Conservation (phyloP, 1,139 yeast genomes). For the Eremothecium sinecaudum region DNA sequence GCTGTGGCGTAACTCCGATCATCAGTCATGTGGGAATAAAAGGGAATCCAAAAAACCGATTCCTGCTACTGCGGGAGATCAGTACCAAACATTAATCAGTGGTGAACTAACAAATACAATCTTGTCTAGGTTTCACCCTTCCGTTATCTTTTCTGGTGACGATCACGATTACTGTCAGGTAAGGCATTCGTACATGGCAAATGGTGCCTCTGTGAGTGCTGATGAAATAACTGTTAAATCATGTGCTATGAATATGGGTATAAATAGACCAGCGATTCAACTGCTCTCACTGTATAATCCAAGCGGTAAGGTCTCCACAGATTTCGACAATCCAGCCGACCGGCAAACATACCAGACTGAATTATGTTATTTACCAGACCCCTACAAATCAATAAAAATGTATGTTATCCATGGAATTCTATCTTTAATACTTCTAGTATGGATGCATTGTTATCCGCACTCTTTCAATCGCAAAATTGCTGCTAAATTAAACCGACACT, state of each 20-base stretch:
- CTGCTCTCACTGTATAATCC: conserved; percentile 60
- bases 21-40: conserved; percentile 53
- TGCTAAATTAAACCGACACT: neutral
- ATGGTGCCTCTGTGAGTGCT: conserved; percentile 33
- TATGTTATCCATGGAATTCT: conserved; percentile 30
- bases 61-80: conserved; percentile 63
- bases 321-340: neutral
- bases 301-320: conserved; percentile 8
- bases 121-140: conserved; percentile 50
- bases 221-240: conserved; percentile 84
- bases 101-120: conserved; percentile 49
- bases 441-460: conserved; percentile 17
- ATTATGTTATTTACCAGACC: conserved; percentile 61
- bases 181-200: conserved; percentile 41
- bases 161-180: conserved; percentile 94
- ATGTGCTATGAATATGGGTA: conserved; percentile 89
- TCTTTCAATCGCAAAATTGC: conserved; percentile 17
- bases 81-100: conserved; percentile 69
- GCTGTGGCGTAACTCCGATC: conserved; percentile 46
- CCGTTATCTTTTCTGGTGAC: conserved; percentile 76
- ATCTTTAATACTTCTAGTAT: conserved; percentile 20
- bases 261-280: conserved; percentile 75
- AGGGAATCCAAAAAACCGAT: conserved; percentile 57
- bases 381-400: conserved; percentile 43
- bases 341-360: conserved; percentile 20